These are phyloP conservation scores for Phytopythium delawarense DNA, from an alignment of 352 stramenopile species.

Conservation along the genomic window DNA sequence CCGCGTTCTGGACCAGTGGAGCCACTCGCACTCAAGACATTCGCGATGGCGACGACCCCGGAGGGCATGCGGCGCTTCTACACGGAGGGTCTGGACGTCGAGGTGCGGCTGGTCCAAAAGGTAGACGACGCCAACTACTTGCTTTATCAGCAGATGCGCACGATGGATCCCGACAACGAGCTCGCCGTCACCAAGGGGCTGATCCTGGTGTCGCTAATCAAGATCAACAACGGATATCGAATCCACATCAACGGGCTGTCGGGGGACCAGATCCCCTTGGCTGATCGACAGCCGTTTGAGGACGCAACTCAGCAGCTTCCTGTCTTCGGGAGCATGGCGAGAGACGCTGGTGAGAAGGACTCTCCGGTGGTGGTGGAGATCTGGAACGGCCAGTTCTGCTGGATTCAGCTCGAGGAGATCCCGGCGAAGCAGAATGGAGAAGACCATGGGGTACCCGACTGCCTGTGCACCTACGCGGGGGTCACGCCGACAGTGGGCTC, in stretches of 20 bases:
- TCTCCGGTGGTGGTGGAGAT: not conserved
- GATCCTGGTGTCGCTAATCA: not conserved
- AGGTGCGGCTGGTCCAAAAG: conserved; percentile 4
- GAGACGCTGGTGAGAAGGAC: not conserved
- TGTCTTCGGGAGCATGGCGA: not conserved
- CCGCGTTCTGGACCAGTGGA: not conserved
- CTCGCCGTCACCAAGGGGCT: not conserved
- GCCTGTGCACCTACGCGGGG: conserved; percentile 1
- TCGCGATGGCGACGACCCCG: conserved; percentile 20
- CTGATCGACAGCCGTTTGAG: not conserved
- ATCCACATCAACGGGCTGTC: not conserved
- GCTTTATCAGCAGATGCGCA: not conserved
- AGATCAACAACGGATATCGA: not conserved
- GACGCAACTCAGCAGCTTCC: not conserved
- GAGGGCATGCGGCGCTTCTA: conserved; percentile 20
- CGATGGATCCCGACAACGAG: not conserved
- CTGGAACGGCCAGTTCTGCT: not conserved
- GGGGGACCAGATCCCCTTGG: not conserved
- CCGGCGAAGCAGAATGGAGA: not conserved
- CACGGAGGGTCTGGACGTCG: conserved; percentile 18
- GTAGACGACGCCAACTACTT: not conserved
- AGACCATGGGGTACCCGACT: not conserved
- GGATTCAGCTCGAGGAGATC: not conserved
- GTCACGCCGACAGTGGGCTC: conserved; percentile 1
- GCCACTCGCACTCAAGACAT: conserved; percentile 6